Evolutionary conservation across 495 filamentous ascomycete species (phyloP).

Genomic region (Talaromyces liani): DNA sequence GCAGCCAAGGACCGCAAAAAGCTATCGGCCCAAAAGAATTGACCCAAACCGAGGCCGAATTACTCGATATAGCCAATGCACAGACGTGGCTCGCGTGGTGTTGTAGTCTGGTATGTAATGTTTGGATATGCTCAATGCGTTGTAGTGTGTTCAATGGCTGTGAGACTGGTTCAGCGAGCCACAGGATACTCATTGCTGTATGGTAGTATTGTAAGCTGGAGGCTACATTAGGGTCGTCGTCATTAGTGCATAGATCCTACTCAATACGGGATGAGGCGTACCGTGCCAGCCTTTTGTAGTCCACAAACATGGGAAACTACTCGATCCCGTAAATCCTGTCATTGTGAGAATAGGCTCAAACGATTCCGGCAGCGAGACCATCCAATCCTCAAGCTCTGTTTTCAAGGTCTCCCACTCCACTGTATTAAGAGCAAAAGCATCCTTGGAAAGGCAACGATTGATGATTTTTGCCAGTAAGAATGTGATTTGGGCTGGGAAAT

Average conservation of each 20-base stretch:
- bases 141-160: constrained; percentile 9
- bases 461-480: constrained; percentile 25
- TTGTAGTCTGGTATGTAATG: constrained; percentile 12
- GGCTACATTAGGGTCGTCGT: constrained; percentile 3
- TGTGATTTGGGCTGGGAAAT: constrained; percentile 22
- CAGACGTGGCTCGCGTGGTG: constrained; percentile 20
- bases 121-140: background rate
- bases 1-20: constrained; percentile 20
- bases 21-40: constrained; percentile 32
- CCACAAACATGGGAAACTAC: constrained; percentile 16
- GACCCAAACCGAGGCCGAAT: constrained; percentile 24
- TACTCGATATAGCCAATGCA: constrained; percentile 27
- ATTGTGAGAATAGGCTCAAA: constrained; percentile 17
- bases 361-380: constrained; percentile 11
- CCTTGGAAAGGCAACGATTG: constrained; percentile 18
- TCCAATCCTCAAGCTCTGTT: constrained; percentile 15
- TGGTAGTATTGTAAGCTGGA: constrained; percentile 24
- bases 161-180: constrained; percentile 10
- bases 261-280: constrained; percentile 2
- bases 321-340: background rate
- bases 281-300: constrained; percentile 22
- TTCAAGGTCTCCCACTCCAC: constrained; percentile 10
- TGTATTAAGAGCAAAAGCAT: background rate
- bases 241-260: background rate
- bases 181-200: constrained; percentile 18